Evolutionary conservation across 1,284 basidiomycete genomes (phyloP).

Genomic region (Hemileia vastatrix): DNA sequence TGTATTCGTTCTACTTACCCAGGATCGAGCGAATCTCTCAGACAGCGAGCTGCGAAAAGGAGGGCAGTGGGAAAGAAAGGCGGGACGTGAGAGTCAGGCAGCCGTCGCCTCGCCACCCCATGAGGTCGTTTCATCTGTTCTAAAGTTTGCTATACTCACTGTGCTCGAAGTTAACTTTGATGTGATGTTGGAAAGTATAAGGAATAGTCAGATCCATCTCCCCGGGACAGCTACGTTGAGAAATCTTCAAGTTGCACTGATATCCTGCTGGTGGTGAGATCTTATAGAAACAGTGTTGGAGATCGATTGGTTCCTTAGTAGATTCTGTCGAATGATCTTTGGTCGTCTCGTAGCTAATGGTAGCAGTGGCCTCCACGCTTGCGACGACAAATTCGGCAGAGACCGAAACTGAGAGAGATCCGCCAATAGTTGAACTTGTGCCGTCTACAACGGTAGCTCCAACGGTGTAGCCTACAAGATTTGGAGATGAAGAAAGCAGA

Average conservation of each 20-base stretch:
- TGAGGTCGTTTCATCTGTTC: no score
- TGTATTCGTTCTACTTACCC: no score
- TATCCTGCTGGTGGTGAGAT: not conserved
- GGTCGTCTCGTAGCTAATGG: not conserved
- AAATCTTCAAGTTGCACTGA: not conserved
- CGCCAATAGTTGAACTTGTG: not conserved
- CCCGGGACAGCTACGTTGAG: not conserved
- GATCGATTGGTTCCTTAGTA: not conserved
- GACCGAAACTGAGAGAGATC: not conserved
- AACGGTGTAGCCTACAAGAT: not conserved
- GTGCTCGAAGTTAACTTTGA: no score
- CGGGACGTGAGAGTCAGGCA: no score
- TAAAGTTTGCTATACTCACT: no score
- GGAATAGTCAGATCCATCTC: not conserved
- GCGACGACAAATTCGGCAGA: not conserved
- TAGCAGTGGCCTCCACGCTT: not conserved
- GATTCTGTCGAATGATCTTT: not conserved
- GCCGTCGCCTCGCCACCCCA: no score
- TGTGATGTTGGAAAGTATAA: no score
- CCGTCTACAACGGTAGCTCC: not conserved
- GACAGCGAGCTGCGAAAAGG: no score
- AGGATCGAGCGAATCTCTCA: no score
- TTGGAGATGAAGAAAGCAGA: no score
- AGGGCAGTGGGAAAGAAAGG: no score
- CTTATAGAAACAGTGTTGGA: not conserved